A percentile compares a stretch with the other conserved stretches of the same genome.
Conservation (phyloP, 768 basidiomycete species). For the Chiua virens region DNA sequence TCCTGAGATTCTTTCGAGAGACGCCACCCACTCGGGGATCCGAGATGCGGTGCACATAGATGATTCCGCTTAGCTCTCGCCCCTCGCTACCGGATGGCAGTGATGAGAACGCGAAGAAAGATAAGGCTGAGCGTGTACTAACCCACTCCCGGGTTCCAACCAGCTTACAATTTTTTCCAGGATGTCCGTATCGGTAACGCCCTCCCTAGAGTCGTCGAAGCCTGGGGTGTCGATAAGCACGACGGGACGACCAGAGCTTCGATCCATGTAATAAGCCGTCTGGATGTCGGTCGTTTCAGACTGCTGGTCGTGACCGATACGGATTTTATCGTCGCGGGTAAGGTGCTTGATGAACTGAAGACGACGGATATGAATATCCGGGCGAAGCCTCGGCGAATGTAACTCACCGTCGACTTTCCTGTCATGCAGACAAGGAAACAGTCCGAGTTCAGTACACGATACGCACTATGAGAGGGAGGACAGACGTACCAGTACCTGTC, state of each 20-base stretch:
- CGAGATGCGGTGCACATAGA: constrained; percentile 51
- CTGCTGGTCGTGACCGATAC: constrained; percentile 6
- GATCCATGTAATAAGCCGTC: not conserved
- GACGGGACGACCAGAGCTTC: not conserved
- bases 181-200: constrained; percentile 20
- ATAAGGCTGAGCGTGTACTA: not conserved
- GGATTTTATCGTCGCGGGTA: constrained; percentile 2
- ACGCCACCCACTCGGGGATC: too few species aligned
- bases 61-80: constrained; percentile 38
- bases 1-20: too few species aligned
- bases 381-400: not conserved
- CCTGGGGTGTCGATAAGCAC: constrained; percentile 20
- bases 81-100: not conserved
- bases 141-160: constrained; percentile 1
- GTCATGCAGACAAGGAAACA: too few species aligned
- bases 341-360: constrained; percentile 4
- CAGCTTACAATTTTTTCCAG: constrained; percentile 12
- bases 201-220: constrained; percentile 12
- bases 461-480: too few species aligned
- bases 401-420: constrained; percentile 12
- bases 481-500: constrained; percentile 6
- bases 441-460: not conserved
- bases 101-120: not conserved
- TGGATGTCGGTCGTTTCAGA: constrained; percentile 9
- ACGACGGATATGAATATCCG: not conserved